Conservation (phyloP, 2,329 filamentous ascomycete species). For the Penicillium crustosum region DNA sequence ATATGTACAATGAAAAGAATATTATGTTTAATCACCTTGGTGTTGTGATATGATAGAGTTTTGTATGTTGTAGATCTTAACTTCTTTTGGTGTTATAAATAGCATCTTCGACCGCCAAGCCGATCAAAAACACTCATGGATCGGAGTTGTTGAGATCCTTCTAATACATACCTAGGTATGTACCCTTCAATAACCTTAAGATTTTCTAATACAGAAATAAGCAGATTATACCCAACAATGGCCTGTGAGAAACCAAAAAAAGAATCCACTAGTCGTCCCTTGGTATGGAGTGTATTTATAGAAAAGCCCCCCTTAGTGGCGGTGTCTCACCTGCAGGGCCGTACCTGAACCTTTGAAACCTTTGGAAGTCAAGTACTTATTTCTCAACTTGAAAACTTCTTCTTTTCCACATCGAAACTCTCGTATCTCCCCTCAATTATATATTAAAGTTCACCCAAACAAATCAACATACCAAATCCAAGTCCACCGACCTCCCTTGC, state of each 20-base stretch:
- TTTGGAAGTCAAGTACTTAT: constrained; percentile 6
- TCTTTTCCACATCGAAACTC: neutral
- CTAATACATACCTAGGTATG: neutral
- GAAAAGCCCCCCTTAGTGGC: constrained; percentile 15
- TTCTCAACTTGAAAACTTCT: neutral
- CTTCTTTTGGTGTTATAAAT: constrained; percentile 11
- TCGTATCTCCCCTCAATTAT: neutral
- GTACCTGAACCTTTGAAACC: constrained; percentile 12
- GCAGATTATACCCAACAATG: neutral
- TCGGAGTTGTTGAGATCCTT: neutral
- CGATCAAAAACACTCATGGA: neutral
- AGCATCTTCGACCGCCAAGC: constrained; percentile 5
- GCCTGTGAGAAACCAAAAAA: neutral
- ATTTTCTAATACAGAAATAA: neutral
- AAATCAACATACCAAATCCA: neutral
- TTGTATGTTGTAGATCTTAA: neutral
- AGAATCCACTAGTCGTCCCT: constrained; percentile 4
- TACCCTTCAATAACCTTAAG: neutral
- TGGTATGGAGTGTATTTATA: constrained; percentile 19
- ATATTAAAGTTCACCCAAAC: neutral
- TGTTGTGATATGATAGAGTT: neutral
- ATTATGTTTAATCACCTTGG: constrained; percentile 10
- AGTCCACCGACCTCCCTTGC: neutral
- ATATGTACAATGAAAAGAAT: constrained; percentile 25
- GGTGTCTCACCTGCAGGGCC: constrained; percentile 17